phyloP scores from a whole-genome alignment of 1,284 basidiomycete genomes.

The Rhizoctonia solani region DNA sequence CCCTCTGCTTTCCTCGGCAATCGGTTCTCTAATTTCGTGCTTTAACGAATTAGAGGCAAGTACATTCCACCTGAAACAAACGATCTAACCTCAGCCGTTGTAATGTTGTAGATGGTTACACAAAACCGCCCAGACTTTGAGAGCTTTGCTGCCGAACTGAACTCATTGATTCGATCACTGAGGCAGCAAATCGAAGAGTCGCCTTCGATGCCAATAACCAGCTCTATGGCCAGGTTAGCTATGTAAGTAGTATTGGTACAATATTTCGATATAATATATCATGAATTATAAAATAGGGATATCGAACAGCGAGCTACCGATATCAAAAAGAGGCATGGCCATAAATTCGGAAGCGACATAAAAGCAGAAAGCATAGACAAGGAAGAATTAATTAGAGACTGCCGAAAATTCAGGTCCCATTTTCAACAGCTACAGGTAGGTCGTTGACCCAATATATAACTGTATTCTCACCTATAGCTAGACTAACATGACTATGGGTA shows the following conservation, averaged over 20 bases:
- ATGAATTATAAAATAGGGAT: neutral
- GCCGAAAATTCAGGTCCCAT: neutral
- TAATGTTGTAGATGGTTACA: neutral
- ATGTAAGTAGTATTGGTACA: no score
- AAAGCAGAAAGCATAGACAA: neutral
- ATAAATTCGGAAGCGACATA: neutral
- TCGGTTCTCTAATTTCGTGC: neutral
- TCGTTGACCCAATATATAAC: neutral
- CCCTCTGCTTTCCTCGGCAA: neutral
- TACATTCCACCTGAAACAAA: no score
- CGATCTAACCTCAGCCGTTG: no score
- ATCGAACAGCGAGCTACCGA: neutral
- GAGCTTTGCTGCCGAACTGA: neutral
- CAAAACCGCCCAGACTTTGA: neutral
- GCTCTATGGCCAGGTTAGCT: neutral
- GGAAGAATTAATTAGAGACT: neutral
- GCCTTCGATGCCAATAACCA: neutral
- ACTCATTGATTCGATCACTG: neutral
- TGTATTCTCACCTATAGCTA: neutral
- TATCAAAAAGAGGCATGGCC: neutral
- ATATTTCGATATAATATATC: neutral
- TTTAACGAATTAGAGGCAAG: neutral
- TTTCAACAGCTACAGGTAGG: neutral
- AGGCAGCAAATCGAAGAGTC: neutral
- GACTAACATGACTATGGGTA: neutral